Evolutionary conservation across 768 basidiomycete genomes (phyloP), one percentile per base, ranked within the genome.

Genomic region (Kwoniella newhampshirensis): DNA sequence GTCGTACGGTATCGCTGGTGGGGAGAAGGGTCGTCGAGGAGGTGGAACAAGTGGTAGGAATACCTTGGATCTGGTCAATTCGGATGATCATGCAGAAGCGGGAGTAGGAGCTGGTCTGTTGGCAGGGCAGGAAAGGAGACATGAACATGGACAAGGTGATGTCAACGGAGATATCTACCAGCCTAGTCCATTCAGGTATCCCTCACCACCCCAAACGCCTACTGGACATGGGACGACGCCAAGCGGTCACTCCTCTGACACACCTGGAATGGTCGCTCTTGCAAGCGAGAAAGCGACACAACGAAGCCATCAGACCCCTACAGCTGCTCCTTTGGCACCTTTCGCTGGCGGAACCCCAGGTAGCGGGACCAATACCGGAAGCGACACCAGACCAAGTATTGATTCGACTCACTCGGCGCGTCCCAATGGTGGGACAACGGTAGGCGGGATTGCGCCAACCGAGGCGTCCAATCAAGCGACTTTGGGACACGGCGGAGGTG

Each of bases 1-100:
- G 39, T 47, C 53, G 5, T 65, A 60, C 35, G 63, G 63, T n/a
- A 27, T 60, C 11, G 59, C 53, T 40, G 37, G 37, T 6, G 51
- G 42, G 3, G 56, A 51, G 35, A 51, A 58, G 49, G 41, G 41
- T n/a, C 21, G 32, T 7, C 47, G 54, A 37, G 42, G 54, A 32
- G 32, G 32, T 32, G 32, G 32, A 6, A 32, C 32, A 13, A 32
- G 32, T 32, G 32, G 32, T 37, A 48, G 8, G 51, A 50, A 17
- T 49, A 58, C 39, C 7, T 58, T 42, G 5, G 56, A 58, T 25
- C 30, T 58, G 18, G 56, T 43, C 15, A 46, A 58, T 25, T 39
- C 39, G 9, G 49, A 51, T 32, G 56, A 51, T 6, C 32, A 32
- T 30, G 50, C 20, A 25, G 50, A 39, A n/a, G 21, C 18, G 15